A percentile compares a stretch with the other conserved stretches of the same genome.
Evolutionary conservation across 139 green algal genomes (phyloP).

Genomic region (Chlamydomonas applanata): DNA sequence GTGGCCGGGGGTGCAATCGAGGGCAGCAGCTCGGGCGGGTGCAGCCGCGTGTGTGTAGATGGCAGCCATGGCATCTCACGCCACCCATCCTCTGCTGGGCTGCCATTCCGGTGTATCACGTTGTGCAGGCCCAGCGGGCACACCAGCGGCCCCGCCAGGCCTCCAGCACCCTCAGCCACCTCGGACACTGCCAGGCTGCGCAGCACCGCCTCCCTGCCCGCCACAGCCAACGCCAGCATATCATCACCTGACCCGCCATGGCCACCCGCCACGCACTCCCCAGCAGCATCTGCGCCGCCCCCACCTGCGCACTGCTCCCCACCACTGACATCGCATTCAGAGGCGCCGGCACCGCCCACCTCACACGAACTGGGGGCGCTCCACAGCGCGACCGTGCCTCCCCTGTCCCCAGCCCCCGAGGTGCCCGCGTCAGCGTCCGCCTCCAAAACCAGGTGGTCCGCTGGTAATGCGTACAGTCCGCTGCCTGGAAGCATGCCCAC

Average conservation of each 20-base stretch:
- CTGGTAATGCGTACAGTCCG: slow-evolving; percentile 58
- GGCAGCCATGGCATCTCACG: no score
- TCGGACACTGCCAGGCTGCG: slow-evolving; percentile 1
- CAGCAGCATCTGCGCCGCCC: no score
- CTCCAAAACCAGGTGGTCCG: slow-evolving; percentile 45
- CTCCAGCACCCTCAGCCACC: background rate
- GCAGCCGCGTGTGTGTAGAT: background rate
- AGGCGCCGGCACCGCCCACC: no score
- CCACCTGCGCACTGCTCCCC: no score
- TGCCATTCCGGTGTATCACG: background rate
- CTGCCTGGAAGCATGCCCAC: slow-evolving; percentile 45
- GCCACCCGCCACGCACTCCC: no score
- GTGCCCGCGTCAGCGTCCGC: background rate
- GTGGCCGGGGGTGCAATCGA: background rate
- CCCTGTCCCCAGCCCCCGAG: no score
- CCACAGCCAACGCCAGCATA: background rate
- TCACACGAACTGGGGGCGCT: no score
- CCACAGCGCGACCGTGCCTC: no score
- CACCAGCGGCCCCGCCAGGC: slow-evolving; percentile 19
- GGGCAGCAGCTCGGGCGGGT: background rate
- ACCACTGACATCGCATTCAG: no score
- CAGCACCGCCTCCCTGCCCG: background rate
- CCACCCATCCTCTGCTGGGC: no score
- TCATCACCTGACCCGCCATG: no score
- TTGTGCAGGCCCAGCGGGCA: slow-evolving; percentile 20